Conservation (phyloP, 352 stramenopile species). For the Globisporangium irregulare region DNA sequence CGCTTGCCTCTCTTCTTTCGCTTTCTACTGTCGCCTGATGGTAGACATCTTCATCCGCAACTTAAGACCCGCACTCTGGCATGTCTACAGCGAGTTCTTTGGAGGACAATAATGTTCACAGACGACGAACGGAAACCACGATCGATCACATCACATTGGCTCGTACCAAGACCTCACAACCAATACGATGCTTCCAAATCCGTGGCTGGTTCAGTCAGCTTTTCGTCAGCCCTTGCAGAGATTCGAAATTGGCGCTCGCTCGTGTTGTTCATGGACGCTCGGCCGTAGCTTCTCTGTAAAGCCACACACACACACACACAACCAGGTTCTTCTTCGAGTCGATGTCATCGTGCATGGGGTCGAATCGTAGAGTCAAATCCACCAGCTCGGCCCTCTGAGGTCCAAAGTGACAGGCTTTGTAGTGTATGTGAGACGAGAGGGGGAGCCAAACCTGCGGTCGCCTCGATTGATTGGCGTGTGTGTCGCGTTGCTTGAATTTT, state of each 20-base stretch:
- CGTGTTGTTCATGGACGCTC: background rate
- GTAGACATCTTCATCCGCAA: background rate
- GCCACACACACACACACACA: background rate
- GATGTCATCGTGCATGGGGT: no score
- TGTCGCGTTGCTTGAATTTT: no score
- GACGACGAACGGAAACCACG: background rate
- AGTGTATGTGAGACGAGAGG: no score
- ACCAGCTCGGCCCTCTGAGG: no score
- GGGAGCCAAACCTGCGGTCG: no score
- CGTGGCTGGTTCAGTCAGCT: background rate
- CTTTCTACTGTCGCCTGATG: background rate
- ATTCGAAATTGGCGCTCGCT: background rate
- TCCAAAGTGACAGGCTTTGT: no score
- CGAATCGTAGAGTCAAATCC: no score
- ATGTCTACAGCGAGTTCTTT: background rate
- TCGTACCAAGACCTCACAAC: background rate
- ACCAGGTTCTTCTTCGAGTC: background rate
- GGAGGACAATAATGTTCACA: background rate
- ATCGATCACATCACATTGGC: background rate
- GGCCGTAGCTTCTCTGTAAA: background rate
- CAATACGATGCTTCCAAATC: background rate
- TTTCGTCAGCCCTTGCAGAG: background rate
- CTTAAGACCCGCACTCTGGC: background rate
- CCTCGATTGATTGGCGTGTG: no score
- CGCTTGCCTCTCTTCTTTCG: background rate